Evolutionary conservation across 495 filamentous ascomycete species (phyloP).

Genomic region (Hypoxylon perforatum): DNA sequence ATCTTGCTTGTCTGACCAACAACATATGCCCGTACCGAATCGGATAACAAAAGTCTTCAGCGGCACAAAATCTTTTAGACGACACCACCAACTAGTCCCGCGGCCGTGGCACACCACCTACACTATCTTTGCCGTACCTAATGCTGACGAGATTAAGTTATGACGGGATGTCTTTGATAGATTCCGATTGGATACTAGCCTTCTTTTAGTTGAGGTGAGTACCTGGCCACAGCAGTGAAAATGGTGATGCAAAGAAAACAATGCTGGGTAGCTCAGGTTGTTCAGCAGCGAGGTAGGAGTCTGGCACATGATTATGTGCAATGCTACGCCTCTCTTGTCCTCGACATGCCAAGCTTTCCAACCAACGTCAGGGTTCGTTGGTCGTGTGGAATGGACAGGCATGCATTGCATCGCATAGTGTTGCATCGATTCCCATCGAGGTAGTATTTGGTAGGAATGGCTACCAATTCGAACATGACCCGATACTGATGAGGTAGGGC

Average conservation of each 20-base stretch:
- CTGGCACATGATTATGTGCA: background rate
- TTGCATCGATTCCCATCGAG: constrained; percentile 14
- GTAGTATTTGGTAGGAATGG: background rate
- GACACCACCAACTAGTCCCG: constrained; percentile 14
- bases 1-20: background rate
- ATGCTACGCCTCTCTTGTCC: no score
- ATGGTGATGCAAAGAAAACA: no score
- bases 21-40: constrained; percentile 2
- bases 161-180: constrained; percentile 21
- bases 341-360: no score
- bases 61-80: constrained; percentile 3
- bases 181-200: constrained; percentile 13
- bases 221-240: background rate
- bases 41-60: background rate
- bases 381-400: constrained; percentile 3
- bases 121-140: constrained; percentile 21
- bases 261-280: no score
- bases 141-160: constrained; percentile 34
- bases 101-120: constrained; percentile 1
- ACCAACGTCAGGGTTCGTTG: constrained; percentile 7
- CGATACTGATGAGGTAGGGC: constrained; percentile 23
- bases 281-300: background rate
- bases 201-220: background rate
- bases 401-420: constrained; percentile 31
- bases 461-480: constrained; percentile 12